Evolutionary conservation across 495 filamentous ascomycete genomes (phyloP).

Genomic region (Geopyxis carbonaria): DNA sequence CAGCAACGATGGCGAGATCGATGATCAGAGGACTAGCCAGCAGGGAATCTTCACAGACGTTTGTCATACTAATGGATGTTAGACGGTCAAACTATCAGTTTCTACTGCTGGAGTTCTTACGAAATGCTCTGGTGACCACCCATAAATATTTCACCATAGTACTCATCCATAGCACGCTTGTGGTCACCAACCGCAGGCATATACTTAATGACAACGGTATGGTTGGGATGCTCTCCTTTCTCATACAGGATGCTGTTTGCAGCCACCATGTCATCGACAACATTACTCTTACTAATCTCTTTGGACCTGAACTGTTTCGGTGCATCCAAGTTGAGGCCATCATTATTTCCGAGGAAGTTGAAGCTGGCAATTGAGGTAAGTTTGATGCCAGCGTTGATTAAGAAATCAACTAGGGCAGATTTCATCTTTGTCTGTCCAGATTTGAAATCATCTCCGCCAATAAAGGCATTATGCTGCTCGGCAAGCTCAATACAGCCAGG

Average conservation of each 20-base stretch:
- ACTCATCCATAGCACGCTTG: slow-evolving; percentile 97
- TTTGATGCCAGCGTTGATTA: slow-evolving; percentile 97
- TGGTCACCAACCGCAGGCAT: slow-evolving; percentile 98
- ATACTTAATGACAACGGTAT: slow-evolving; percentile 93
- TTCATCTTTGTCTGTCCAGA: slow-evolving; percentile 99
- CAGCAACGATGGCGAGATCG: slow-evolving; percentile 75
- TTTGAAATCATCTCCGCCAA: slow-evolving; percentile 99
- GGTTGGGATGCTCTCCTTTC: slow-evolving; percentile 72
- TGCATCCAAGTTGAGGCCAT: slow-evolving; percentile 94
- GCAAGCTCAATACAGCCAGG: slow-evolving; percentile 81
- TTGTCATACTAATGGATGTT: slow-evolving; percentile 95
- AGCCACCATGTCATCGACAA: slow-evolving; percentile 98
- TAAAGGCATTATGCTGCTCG: slow-evolving; percentile 74
- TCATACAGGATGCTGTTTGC: slow-evolving; percentile 83
- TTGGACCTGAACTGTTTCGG: slow-evolving; percentile 98
- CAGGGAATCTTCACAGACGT: slow-evolving; percentile 96
- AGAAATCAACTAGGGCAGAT: slow-evolving; percentile 92
- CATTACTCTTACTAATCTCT: slow-evolving; percentile 97
- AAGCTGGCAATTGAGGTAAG: slow-evolving; percentile 97
- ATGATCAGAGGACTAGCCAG: slow-evolving; percentile 97
- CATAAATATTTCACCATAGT: slow-evolving; percentile 98
- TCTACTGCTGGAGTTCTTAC: slow-evolving; percentile 27
- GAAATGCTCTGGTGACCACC: slow-evolving; percentile 95
- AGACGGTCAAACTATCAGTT: neutral
- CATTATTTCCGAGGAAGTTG: slow-evolving; percentile 99